phyloP scores from a whole-genome alignment of 441 rosid species.

The Pelargonium cotyledonis region DNA sequence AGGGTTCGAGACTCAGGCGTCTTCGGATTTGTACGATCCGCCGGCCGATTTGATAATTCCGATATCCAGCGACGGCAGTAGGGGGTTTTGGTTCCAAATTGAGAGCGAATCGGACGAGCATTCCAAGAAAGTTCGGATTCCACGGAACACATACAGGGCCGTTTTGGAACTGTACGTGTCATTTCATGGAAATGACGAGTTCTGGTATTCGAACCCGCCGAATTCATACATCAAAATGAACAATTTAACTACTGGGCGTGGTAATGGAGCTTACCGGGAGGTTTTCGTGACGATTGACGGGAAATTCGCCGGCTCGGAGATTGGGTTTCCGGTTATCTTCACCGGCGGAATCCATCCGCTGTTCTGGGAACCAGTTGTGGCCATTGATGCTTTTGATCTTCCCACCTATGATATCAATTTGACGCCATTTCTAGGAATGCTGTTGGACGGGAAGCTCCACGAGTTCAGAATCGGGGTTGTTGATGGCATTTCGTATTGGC shows the following conservation, averaged over 20 bases:
- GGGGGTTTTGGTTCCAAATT: conserved; percentile 60
- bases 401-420: conserved; percentile 68
- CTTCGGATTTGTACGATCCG: conserved; percentile 21
- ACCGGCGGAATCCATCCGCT: conserved; percentile 81
- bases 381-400: conserved; percentile 61
- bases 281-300: conserved; percentile 64
- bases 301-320: conserved; percentile 53
- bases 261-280: conserved; percentile 69
- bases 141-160: conserved; percentile 42
- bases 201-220: conserved; percentile 89
- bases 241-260: conserved; percentile 49
- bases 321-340: conserved; percentile 71
- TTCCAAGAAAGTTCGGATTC: conserved; percentile 41
- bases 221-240: conserved; percentile 49
- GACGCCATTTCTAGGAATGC: conserved; percentile 59
- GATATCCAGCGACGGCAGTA: conserved; percentile 29
- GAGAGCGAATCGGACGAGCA: conserved; percentile 39
- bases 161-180: conserved; percentile 64
- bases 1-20: conserved; percentile 18
- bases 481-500: conserved; percentile 68
- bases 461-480: conserved; percentile 46
- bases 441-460: conserved; percentile 56
- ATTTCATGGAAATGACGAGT: conserved; percentile 79
- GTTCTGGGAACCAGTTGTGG: conserved; percentile 77
- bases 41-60: conserved; percentile 69